Base-by-base conservation (phyloP, 1,284 basidiomycete species). In the Rhodotorula sp. region DNA sequence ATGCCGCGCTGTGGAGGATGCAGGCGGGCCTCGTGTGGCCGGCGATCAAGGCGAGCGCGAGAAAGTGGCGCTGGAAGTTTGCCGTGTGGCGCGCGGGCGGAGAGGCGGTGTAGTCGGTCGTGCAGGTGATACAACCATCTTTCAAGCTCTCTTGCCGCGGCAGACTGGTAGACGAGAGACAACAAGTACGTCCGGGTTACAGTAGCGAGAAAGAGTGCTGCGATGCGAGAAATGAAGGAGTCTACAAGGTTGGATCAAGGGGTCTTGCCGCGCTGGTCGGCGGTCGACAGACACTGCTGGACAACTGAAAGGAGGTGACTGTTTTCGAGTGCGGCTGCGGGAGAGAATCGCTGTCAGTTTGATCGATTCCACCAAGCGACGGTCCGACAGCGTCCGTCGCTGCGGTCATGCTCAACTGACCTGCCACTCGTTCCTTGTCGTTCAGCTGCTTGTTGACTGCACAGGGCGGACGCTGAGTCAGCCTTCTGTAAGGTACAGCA, bases 371-470 rank as follows among this genome's bases (percentile, higher is more conserved):
- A 5, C 8, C 23, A 2, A 13, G 42, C n/a, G n/a, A 52, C 64
- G n/a, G 34, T 13, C 27, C 19, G 19, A 12, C 10, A 41, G 9
- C 21, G 25, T 9, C 7, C 8, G 41, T 4, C n/a, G 50, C 21
- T 4, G 7, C 19, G 19, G 17, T 8, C 46, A 42, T 23, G 19
- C n/a, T 21, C 42, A 27, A 21, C 57, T 21, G 25, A 71, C 74
- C 72, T 41, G 95, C 95, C 0, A 99, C 97, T 61, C 96, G 86
- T 83, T 99, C 96, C 82, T 99, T 99, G 83, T 99, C 96, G 80
- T 99, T 98, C 59, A 99, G 85, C 80, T 99, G 96, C 82, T 98
- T 99, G 84, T 99, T 99, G 48, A 98, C 95, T 92, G 74, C 10
- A 54, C 14, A 44, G 17, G 42, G 19, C 17, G 42, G 56, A 19